A percentile compares a stretch with the other conserved stretches of the same genome.
Evolutionary conservation across 2,329 filamentous ascomycete genomes (phyloP).

Genomic region (Ophiostoma piceae): DNA sequence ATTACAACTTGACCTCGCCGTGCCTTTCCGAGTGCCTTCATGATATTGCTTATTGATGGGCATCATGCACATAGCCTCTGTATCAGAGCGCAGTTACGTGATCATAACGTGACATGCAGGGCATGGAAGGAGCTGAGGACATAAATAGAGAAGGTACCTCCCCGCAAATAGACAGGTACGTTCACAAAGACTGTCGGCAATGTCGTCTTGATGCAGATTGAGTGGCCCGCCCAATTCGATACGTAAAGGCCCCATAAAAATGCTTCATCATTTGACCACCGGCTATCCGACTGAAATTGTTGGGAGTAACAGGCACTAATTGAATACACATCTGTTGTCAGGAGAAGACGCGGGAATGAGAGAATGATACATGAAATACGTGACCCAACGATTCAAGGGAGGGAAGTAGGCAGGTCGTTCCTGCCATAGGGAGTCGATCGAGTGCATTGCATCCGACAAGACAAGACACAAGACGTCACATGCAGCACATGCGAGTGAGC

Average conservation of each 20-base stretch:
- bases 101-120: neutral
- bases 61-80: neutral
- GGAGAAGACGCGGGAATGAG: neutral
- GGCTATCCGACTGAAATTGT: neutral
- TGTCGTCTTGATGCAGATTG: neutral
- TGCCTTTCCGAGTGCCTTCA: neutral
- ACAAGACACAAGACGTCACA: conserved; percentile 4
- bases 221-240: neutral
- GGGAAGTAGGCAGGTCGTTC: neutral
- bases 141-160: neutral
- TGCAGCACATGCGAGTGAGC: neutral
- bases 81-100: neutral
- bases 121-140: neutral
- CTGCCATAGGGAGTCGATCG: neutral
- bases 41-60: neutral
- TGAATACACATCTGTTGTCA: neutral
- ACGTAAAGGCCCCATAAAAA: conserved; percentile 3
- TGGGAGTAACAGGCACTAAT: neutral
- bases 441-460: neutral
- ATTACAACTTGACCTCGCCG: neutral
- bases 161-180: neutral
- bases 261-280: neutral
- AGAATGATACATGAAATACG: neutral
- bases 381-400: neutral
- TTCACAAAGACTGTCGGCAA: neutral